Conservation (phyloP, 2,329 filamentous ascomycete species). For the Colletotrichum lentis region DNA sequence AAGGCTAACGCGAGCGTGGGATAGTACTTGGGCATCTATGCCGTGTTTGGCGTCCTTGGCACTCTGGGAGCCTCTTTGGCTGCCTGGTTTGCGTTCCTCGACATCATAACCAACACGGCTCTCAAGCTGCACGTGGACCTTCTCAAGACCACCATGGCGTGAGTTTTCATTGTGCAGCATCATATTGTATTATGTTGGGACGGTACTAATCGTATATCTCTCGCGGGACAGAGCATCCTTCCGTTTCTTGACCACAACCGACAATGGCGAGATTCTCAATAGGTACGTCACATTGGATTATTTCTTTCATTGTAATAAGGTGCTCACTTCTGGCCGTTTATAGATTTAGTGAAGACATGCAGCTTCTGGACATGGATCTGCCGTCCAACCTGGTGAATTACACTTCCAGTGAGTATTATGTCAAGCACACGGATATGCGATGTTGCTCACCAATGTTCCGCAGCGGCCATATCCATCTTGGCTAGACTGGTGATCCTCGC, state of each 20-base stretch:
- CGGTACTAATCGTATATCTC: not conserved
- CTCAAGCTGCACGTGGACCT: slow-evolving; percentile 27
- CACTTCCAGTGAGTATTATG: slow-evolving; percentile 16
- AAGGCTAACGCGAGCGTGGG: slow-evolving; percentile 1
- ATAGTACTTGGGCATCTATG: slow-evolving; percentile 28
- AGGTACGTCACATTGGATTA: too few species aligned
- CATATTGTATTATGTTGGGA: too few species aligned
- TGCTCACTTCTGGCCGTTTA: too few species aligned
- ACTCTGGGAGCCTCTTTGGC: slow-evolving; percentile 3
- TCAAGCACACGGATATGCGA: not conserved
- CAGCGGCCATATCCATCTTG: slow-evolving; percentile 16
- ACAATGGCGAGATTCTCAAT: too few species aligned
- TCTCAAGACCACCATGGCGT: not conserved
- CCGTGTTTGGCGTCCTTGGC: slow-evolving; percentile 11
- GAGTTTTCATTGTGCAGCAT: too few species aligned
- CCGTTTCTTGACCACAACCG: too few species aligned
- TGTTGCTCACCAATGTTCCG: not conserved
- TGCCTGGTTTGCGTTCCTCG: slow-evolving; percentile 29
- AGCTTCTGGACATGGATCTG: slow-evolving; percentile 31
- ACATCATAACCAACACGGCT: slow-evolving; percentile 28
- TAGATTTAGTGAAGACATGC: slow-evolving; percentile 22
- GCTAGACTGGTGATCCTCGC: slow-evolving; percentile 12
- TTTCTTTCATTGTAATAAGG: too few species aligned
- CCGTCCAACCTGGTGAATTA: slow-evolving; percentile 23
- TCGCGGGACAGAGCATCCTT: too few species aligned